Evolutionary conservation across 345 rosid genomes (phyloP).

Genomic region (Hibiscus syriacus): DNA sequence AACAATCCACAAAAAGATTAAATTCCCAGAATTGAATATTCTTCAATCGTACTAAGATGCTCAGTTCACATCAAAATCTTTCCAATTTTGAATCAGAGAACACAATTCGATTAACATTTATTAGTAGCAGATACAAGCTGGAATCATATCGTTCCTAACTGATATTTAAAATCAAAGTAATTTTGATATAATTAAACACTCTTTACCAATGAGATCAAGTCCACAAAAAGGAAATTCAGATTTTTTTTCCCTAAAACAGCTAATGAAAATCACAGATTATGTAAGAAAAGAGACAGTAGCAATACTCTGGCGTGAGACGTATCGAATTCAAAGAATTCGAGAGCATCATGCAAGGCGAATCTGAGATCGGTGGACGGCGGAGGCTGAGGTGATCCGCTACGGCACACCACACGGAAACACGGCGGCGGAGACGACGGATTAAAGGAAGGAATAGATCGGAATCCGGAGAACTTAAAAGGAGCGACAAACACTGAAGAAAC

Average conservation of each 20-base stretch:
- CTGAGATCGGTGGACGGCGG: slow-evolving; percentile 10
- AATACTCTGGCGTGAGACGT: slow-evolving; percentile 12
- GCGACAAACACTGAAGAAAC: background rate
- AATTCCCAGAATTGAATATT: background rate
- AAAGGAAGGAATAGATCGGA: background rate
- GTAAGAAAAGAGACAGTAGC: background rate
- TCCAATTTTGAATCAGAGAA: background rate
- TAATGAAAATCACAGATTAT: background rate
- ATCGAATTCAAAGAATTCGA: slow-evolving; percentile 10
- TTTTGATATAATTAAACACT: background rate
- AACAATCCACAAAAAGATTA: background rate
- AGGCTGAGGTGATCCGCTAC: slow-evolving; percentile 2
- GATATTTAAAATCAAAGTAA: background rate
- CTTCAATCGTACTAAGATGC: background rate
- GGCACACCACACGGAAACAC: slow-evolving; percentile 5
- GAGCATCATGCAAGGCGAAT: slow-evolving; percentile 15
- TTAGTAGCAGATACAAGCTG: background rate
- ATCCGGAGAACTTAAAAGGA: background rate
- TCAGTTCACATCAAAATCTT: background rate
- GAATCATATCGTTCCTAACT: background rate
- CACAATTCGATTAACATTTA: background rate
- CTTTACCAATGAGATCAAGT: background rate
- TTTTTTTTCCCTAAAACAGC: background rate
- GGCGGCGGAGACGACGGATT: background rate
- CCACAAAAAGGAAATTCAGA: background rate